These are phyloP conservation scores for Colletotrichum sansevieriae DNA, from an alignment of 2,329 filamentous ascomycete genomes.

Conservation along the genomic window DNA sequence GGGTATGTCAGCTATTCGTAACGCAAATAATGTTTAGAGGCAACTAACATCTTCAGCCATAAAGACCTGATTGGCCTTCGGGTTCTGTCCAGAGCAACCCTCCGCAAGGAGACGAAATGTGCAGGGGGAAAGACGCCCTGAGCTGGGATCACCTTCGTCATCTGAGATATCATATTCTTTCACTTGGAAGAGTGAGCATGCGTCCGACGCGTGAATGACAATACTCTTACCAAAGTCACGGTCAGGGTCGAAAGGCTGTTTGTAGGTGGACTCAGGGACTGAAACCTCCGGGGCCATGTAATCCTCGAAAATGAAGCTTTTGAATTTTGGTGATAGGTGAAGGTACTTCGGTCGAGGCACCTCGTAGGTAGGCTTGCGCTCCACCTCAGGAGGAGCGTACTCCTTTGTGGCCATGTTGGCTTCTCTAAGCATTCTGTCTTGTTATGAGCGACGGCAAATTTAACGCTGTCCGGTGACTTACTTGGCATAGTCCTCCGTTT, in stretches of 20 bases:
- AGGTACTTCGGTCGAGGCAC: constrained; percentile 42
- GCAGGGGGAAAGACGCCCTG: constrained; percentile 55
- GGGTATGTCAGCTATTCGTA: neutral
- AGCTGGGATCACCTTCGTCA: constrained; percentile 54
- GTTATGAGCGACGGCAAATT: neutral
- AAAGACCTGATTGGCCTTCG: constrained; percentile 35
- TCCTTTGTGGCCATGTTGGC: constrained; percentile 19
- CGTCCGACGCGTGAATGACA: neutral
- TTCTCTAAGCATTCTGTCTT: constrained; percentile 34
- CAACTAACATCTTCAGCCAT: constrained; percentile 44
- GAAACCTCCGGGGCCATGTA: constrained; percentile 14
- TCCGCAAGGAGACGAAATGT: constrained; percentile 56
- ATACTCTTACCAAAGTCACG: constrained; percentile 27
- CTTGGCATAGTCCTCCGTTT: constrained; percentile 18
- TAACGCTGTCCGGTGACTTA: neutral
- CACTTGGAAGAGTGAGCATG: neutral
- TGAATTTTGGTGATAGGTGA: constrained; percentile 34
- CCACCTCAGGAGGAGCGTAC: constrained; percentile 27
- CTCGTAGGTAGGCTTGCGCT: constrained; percentile 32
- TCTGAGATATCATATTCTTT: constrained; percentile 52
- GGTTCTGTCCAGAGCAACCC: constrained; percentile 51
- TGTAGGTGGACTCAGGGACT: constrained; percentile 1
- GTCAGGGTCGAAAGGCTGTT: constrained; percentile 22
- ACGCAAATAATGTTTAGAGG: neutral
- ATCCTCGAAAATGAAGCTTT: constrained; percentile 28